Base-by-base conservation (phyloP, 129 eudicot genomes). In the Mikania micrantha region DNA sequence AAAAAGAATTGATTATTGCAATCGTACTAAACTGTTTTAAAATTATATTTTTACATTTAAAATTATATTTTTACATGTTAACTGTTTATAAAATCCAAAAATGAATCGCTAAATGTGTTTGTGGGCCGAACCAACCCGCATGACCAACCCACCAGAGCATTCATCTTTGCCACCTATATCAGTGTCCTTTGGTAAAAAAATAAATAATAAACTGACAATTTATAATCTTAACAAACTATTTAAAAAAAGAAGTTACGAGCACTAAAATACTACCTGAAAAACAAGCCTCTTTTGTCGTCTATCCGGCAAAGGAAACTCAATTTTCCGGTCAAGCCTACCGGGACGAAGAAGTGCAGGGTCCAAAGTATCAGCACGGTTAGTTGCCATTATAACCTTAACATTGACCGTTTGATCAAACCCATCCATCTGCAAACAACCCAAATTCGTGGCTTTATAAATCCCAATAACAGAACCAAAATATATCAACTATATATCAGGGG, bases 361-460 rank as follows among this genome's bases (percentile, higher is more conserved):
- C 78, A 84, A 70, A 42, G 96, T 85, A 75, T 88, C 96, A 64
- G 90, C 83, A 42, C 91, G 74, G 50, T 85, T 84, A 16, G 94
- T 86, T 40, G 96, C 95, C 95, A 84, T 88, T 62, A 86, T 86
- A 61, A 88, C 98, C 71, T 92, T 88, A 34, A 86, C 96, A 66
- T 86, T 92, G 52, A 88, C 95, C 0, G 95, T 88, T 49, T 82
- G 91, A 54, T 93, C 98, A 81, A 92, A 88, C 27, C 96, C 96
- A 63, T 88, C 95, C 96, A 91, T 91, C 96, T 88, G 79, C 64
- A 79, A 31, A 21, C 42, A 64, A 76, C 19, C 40, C 67, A 58
- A 22, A 20, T 68, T 13, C 39, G 70, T 36, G 48, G 59, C 9
- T 40, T 31, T 52, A 40, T 52, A 35, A 56, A 13, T 70, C 11